Percentiles rank a stretch among this genome's conserved stretches.
Conservation (phyloP, 495 filamentous ascomycete genomes). For the Podospora pseudoanserina region DNA sequence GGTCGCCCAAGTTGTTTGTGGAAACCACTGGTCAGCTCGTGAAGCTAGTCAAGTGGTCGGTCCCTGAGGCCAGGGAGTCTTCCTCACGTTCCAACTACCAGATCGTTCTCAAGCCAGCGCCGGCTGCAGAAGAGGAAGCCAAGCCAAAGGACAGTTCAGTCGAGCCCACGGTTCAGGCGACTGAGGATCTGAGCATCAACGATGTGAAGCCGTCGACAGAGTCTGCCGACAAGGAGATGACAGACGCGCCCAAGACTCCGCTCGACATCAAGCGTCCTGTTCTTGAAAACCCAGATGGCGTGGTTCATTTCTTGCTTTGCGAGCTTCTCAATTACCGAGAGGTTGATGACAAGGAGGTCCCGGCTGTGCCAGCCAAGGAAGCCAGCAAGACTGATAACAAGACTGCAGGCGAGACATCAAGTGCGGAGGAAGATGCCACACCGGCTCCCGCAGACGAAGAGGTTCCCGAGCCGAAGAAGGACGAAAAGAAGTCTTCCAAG, state of each 20-base stretch:
- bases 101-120: slow-evolving; percentile 33
- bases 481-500: slow-evolving; percentile 68
- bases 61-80: slow-evolving; percentile 43
- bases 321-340: slow-evolving; percentile 90
- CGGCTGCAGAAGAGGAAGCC: slow-evolving; percentile 32
- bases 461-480: slow-evolving; percentile 33
- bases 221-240: slow-evolving; percentile 49
- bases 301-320: slow-evolving; percentile 92
- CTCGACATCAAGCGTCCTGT: slow-evolving; percentile 75
- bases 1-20: slow-evolving; percentile 82
- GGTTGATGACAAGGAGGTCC: slow-evolving; percentile 73
- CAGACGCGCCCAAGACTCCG: slow-evolving; percentile 57
- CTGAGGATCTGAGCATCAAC: slow-evolving; percentile 50
- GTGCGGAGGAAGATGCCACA: slow-evolving; percentile 23
- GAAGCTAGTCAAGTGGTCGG: slow-evolving; percentile 61
- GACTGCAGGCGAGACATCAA: slow-evolving; percentile 27
- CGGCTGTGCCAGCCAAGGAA: slow-evolving; percentile 49
- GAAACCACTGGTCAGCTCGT: slow-evolving; percentile 85
- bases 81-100: slow-evolving; percentile 17
- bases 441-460: slow-evolving; percentile 26
- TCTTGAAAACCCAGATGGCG: slow-evolving; percentile 90
- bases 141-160: slow-evolving; percentile 39
- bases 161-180: slow-evolving; percentile 48
- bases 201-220: slow-evolving; percentile 55
- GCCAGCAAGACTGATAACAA: slow-evolving; percentile 15